Conservation (phyloP, 1,284 basidiomycete genomes). For the Apiotrichum gamsii region DNA sequence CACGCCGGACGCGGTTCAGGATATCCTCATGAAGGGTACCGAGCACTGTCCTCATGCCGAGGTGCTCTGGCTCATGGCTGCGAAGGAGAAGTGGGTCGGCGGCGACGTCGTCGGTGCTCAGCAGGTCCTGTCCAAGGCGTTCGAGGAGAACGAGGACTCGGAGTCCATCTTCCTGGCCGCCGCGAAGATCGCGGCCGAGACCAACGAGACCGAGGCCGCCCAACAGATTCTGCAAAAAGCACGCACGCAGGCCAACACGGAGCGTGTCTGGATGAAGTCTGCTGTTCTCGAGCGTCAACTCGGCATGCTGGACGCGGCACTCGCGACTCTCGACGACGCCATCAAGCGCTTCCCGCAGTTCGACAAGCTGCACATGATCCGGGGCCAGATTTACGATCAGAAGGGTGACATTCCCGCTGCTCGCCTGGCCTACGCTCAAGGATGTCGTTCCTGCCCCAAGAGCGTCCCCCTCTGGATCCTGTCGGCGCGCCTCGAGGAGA, state of each 20-base stretch:
- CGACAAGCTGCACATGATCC: conserved; percentile 91
- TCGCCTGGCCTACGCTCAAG: conserved; percentile 69
- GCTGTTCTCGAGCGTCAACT: conserved; percentile 90
- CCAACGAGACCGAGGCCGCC: conserved; percentile 79
- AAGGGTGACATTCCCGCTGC: conserved; percentile 60
- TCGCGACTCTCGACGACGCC: conserved; percentile 67
- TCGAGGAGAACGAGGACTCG: conserved; percentile 90
- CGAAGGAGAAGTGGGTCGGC: conserved; percentile 87
- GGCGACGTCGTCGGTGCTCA: conserved; percentile 83
- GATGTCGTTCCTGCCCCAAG: conserved; percentile 75
- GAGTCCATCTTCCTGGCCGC: conserved; percentile 97
- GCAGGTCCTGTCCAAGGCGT: conserved; percentile 78
- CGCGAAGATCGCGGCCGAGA: conserved; percentile 91
- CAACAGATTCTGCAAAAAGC: conserved; percentile 80
- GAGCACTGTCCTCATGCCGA: conserved; percentile 88
- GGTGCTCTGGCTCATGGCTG: conserved; percentile 93
- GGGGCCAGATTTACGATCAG: conserved; percentile 73
- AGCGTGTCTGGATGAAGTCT: conserved; percentile 97
- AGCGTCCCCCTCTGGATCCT: conserved; percentile 82
- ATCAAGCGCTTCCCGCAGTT: conserved; percentile 76
- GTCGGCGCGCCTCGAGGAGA: conserved; percentile 78
- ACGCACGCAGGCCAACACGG: conserved; percentile 79
- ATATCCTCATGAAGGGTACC: conserved; percentile 74
- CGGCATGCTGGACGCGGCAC: conserved; percentile 64
- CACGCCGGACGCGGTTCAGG: conserved; percentile 72